Percentiles rank a stretch among this genome's conserved stretches.
Conservation (phyloP, 805 yeast genomes). For the Metschnikowia colocasiae region DNA sequence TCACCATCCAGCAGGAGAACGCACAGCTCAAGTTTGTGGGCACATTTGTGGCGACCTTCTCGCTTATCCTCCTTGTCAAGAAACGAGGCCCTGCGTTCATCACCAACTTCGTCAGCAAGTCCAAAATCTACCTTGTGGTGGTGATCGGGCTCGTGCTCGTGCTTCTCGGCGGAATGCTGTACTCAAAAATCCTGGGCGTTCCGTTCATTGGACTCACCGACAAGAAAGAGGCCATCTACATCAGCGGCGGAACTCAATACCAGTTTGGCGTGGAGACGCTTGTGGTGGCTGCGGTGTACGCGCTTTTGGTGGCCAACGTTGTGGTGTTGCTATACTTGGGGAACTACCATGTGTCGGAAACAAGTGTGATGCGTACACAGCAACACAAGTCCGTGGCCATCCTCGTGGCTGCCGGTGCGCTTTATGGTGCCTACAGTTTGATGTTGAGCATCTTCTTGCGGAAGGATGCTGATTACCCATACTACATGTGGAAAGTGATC, state of each 20-base stretch:
- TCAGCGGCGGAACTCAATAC: constrained; percentile 62
- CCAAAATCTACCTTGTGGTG: constrained; percentile 19
- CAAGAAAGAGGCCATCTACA: constrained; percentile 48
- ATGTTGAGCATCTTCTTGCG: constrained; percentile 42
- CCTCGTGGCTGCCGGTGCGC: constrained; percentile 20
- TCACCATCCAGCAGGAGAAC: constrained; percentile 40
- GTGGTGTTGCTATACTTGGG: constrained; percentile 39
- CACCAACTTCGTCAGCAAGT: constrained; percentile 20
- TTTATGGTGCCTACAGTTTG: constrained; percentile 40
- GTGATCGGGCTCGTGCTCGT: constrained; percentile 40
- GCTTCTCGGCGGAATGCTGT: constrained; percentile 62
- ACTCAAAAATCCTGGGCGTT: constrained; percentile 54
- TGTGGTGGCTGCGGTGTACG: constrained; percentile 49
- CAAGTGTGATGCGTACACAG: constrained; percentile 20
- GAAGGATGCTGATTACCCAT: constrained; percentile 52
- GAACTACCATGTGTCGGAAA: constrained; percentile 23
- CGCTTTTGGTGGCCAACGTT: constrained; percentile 41
- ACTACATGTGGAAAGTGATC: constrained; percentile 29
- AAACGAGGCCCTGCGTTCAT: constrained; percentile 38
- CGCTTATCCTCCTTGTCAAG: constrained; percentile 44
- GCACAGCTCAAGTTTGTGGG: constrained; percentile 40
- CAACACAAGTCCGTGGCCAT: constrained; percentile 17
- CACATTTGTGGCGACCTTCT: constrained; percentile 46
- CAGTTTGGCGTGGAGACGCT: constrained; percentile 70
- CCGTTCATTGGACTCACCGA: constrained; percentile 59